Conservation (phyloP, 305 asterid species). For the Fraxinus sp. region DNA sequence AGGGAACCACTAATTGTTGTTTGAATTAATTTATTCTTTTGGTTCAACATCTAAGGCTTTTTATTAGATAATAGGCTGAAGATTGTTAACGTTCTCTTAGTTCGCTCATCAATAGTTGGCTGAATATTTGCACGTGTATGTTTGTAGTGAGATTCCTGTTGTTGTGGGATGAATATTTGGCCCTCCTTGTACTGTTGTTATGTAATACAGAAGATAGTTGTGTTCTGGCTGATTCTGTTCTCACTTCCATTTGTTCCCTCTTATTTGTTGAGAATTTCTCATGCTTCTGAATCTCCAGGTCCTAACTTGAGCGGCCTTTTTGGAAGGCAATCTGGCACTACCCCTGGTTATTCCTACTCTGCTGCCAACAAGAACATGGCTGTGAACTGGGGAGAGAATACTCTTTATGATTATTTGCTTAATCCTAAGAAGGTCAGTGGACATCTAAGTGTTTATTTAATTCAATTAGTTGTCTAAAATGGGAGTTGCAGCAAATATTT, state of each 20-base stretch:
- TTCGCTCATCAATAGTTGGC: neutral
- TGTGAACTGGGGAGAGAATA: constrained; percentile 75
- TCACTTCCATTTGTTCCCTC: neutral
- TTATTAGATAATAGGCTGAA: neutral
- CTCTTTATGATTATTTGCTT: constrained; percentile 86
- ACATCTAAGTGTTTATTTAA: neutral
- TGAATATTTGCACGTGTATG: neutral
- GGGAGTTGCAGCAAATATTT: neutral
- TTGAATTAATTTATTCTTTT: neutral
- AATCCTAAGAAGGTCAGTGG: constrained; percentile 78
- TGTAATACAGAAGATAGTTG: neutral
- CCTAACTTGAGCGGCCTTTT: constrained; percentile 92
- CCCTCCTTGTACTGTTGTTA: neutral
- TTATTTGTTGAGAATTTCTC: neutral
- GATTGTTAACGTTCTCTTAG: neutral
- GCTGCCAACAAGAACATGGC: constrained; percentile 92
- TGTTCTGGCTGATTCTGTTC: neutral
- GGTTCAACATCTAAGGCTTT: neutral
- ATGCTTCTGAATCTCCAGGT: constrained; percentile 38
- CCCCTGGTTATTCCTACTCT: constrained; percentile 90
- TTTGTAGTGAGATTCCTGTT: neutral
- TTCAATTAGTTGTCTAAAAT: neutral
- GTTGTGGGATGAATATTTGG: neutral
- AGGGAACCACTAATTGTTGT: neutral
- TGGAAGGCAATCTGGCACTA: constrained; percentile 88